Percentiles rank a stretch among this genome's conserved stretches.
Evolutionary conservation across 208 protist genomes (phyloP).

Genomic region (Crithidia expoeki): DNA sequence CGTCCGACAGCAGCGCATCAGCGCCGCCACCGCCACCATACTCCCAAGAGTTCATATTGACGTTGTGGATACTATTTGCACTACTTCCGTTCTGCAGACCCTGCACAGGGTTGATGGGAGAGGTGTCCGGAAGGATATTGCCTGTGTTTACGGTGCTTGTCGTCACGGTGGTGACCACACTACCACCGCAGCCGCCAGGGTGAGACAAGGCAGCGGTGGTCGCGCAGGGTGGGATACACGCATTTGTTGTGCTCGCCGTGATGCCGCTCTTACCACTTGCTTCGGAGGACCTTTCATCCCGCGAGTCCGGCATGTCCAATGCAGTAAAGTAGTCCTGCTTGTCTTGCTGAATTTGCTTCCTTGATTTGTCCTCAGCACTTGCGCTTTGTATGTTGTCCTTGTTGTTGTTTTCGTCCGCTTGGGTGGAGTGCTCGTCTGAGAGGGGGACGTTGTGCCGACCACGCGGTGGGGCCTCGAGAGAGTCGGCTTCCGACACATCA

Average conservation of each 20-base stretch:
- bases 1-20: conserved; percentile 11
- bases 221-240: conserved; percentile 5
- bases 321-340: conserved; percentile 2
- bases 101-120: too few relatives aligned
- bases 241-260: neutral
- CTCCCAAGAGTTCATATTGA: too few relatives aligned
- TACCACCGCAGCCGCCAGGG: too few relatives aligned
- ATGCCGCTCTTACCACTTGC: neutral
- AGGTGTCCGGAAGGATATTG: too few relatives aligned
- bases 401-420: neutral
- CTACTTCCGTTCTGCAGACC: too few relatives aligned
- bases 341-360: neutral
- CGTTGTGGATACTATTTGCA: too few relatives aligned
- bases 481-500: neutral
- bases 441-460: neutral
- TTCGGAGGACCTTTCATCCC: neutral
- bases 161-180: too few relatives aligned
- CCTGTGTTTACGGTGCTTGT: too few relatives aligned
- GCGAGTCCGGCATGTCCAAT: neutral
- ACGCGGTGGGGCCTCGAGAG: neutral
- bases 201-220: conserved; percentile 8
- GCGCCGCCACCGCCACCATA: neutral
- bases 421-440: neutral
- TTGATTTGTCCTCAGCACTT: neutral
- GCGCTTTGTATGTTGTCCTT: neutral